Evolutionary conservation across 2,329 filamentous ascomycete species (phyloP).

Genomic region (Amauroascus niger): DNA sequence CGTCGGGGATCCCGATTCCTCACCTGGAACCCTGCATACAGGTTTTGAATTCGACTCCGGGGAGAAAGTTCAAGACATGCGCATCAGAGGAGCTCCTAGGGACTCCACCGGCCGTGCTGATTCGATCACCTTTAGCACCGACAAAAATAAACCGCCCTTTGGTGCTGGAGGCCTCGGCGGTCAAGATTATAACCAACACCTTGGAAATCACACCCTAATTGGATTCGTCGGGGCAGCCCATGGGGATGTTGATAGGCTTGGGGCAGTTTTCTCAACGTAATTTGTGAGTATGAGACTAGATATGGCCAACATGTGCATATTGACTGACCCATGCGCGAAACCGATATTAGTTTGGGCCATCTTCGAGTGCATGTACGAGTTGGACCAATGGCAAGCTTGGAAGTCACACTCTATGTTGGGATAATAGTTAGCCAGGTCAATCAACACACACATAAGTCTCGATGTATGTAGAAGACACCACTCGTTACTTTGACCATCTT

Average conservation of each 20-base stretch:
- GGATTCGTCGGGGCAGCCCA: conserved; percentile 5
- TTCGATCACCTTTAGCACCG: not conserved
- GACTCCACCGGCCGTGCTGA: not conserved
- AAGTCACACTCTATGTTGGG: not conserved
- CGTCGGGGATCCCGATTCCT: not conserved
- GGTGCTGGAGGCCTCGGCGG: not conserved
- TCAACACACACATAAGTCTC: no score
- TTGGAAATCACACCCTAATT: not conserved
- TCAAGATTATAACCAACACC: not conserved
- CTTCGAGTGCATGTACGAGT: not conserved
- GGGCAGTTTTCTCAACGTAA: conserved; percentile 3
- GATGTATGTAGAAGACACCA: no score
- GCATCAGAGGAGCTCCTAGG: not conserved
- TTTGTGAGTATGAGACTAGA: conserved; percentile 9
- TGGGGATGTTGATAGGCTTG: conserved; percentile 4
- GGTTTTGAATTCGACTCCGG: not conserved
- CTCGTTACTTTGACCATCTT: no score
- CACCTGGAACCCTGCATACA: not conserved
- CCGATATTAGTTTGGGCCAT: not conserved
- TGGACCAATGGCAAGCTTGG: not conserved
- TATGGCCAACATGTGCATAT: not conserved
- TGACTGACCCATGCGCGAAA: no score
- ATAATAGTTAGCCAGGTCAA: no score
- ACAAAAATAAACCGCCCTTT: not conserved
- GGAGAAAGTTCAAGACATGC: not conserved